Percentiles rank a stretch among this genome's conserved stretches.
These are phyloP conservation scores for Beauveria scarabaeidicola DNA, from an alignment of 2,329 filamentous ascomycete genomes.

Conservation along the genomic window DNA sequence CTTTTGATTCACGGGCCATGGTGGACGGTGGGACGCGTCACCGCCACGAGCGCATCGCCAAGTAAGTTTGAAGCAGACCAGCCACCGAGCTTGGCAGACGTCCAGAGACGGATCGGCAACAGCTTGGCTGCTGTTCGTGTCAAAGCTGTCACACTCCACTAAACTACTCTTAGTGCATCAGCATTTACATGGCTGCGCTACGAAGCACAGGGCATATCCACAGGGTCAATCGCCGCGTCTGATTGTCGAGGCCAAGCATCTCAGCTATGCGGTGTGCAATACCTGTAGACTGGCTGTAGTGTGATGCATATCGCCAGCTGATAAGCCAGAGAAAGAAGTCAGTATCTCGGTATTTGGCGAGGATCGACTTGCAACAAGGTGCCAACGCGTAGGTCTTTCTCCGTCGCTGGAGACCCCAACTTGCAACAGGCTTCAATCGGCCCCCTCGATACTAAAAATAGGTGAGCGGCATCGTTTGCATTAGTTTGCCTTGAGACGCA, in stretches of 20 bases:
- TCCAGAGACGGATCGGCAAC: neutral
- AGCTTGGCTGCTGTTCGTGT: neutral
- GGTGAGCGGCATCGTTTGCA: too few relatives aligned
- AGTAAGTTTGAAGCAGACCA: neutral
- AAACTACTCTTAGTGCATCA: neutral
- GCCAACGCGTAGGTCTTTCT: too few relatives aligned
- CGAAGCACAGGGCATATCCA: too few relatives aligned
- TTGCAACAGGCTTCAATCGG: neutral
- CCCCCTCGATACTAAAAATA: neutral
- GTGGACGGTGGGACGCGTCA: neutral
- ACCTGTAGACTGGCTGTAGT: too few relatives aligned
- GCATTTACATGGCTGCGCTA: neutral
- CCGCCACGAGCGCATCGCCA: neutral
- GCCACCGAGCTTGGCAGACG: neutral
- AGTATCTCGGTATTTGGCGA: too few relatives aligned
- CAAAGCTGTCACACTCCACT: neutral
- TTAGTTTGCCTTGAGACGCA: neutral
- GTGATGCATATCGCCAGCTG: too few relatives aligned
- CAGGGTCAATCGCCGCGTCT: too few relatives aligned
- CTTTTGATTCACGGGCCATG: neutral
- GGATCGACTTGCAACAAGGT: too few relatives aligned
- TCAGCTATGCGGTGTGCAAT: too few relatives aligned
- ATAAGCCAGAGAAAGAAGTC: too few relatives aligned
- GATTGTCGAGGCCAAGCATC: too few relatives aligned
- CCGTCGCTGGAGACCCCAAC: too few relatives aligned